Evolutionary conservation across 208 protist genomes (phyloP).

Genomic region (Naegleria lovaniensis): DNA sequence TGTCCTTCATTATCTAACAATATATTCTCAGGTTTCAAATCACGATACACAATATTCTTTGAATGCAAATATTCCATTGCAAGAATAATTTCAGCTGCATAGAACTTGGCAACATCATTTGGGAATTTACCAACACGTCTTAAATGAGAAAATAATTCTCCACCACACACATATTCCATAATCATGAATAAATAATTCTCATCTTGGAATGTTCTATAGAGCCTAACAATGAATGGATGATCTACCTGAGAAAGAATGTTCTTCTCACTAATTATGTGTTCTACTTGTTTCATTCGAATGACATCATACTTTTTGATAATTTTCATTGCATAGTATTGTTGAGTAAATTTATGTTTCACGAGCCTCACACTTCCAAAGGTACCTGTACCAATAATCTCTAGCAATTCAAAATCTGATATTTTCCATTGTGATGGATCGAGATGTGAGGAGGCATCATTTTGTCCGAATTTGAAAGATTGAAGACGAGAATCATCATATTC

Average conservation of each 20-base stretch:
- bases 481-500: too few species aligned
- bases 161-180: constrained; percentile 71
- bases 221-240: constrained; percentile 67
- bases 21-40: constrained; percentile 81
- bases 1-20: constrained; percentile 69
- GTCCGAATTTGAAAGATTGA: not conserved
- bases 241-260: constrained; percentile 49
- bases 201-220: constrained; percentile 53
- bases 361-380: constrained; percentile 64
- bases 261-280: constrained; percentile 83
- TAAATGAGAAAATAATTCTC: constrained; percentile 70
- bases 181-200: constrained; percentile 62
- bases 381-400: constrained; percentile 55
- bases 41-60: constrained; percentile 52
- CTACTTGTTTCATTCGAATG: constrained; percentile 62
- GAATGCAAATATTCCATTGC: constrained; percentile 64
- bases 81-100: constrained; percentile 67
- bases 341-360: constrained; percentile 39
- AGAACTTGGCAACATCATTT: constrained; percentile 53
- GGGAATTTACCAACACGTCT: constrained; percentile 50
- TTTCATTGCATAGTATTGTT: constrained; percentile 63
- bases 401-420: constrained; percentile 36
- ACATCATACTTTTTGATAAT: constrained; percentile 57
- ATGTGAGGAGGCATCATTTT: not conserved
- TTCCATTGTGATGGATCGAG: constrained; percentile 32